Conservation (phyloP, 2,329 filamentous ascomycete species). For the Graphiopsis chlorocephala region DNA sequence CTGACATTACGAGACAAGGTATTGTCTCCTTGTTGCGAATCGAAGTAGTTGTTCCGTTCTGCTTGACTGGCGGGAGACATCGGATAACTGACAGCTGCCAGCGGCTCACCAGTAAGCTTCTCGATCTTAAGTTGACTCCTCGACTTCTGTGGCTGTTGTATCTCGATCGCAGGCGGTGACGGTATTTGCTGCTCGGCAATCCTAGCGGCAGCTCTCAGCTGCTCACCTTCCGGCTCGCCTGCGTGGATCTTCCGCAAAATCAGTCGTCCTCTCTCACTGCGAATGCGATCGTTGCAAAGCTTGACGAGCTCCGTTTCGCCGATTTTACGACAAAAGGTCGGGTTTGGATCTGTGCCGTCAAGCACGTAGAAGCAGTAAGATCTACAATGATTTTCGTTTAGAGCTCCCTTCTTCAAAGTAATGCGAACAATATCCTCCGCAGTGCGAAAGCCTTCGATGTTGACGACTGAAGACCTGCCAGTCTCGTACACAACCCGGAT, state of each 20-base stretch:
- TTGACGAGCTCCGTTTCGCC: conserved; percentile 85
- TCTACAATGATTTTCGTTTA: conserved; percentile 85
- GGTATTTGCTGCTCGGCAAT: conserved; percentile 78
- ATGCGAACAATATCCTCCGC: conserved; percentile 90
- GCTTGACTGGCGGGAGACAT: conserved; percentile 71
- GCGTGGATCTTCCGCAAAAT: conserved; percentile 91
- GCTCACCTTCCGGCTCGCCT: conserved; percentile 81
- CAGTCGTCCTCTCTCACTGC: conserved; percentile 83
- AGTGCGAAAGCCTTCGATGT: conserved; percentile 85
- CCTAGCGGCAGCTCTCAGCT: conserved; percentile 80
- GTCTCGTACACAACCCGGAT: conserved; percentile 92
- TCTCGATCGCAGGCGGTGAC: conserved; percentile 53
- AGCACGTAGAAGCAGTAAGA: conserved; percentile 98
- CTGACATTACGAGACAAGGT: conserved; percentile 32
- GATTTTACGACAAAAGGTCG: conserved; percentile 74
- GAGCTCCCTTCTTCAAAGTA: conserved; percentile 80
- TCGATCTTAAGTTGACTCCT: conserved; percentile 84
- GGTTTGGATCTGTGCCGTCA: conserved; percentile 78
- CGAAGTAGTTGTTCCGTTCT: conserved; percentile 63
- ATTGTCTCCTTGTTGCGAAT: conserved; percentile 24
- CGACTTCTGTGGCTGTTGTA: conserved; percentile 63
- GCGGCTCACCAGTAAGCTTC: conserved; percentile 82
- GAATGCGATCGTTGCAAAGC: conserved; percentile 81
- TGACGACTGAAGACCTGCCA: conserved; percentile 88
- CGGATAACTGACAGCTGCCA: conserved; percentile 81